These are phyloP conservation scores for Podospora australis DNA, from an alignment of 495 filamentous ascomycete species.

Conservation along the genomic window DNA sequence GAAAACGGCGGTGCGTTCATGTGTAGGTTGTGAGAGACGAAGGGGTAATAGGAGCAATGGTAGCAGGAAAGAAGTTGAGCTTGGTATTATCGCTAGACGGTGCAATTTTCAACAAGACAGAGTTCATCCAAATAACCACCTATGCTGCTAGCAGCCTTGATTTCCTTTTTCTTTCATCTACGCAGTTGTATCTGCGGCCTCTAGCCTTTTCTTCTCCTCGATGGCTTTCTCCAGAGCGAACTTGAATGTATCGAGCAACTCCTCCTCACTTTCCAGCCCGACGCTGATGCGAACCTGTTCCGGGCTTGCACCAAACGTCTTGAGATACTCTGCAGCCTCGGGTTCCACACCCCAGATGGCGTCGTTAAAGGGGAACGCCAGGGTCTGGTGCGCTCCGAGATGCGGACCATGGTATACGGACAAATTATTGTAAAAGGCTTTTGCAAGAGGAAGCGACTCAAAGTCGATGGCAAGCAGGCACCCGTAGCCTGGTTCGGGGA, in stretches of 20 bases:
- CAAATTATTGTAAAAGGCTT: constrained; percentile 38
- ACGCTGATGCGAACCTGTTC: constrained; percentile 35
- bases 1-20: too few relatives aligned
- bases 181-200: not conserved
- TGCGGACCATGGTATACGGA: constrained; percentile 40
- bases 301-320: constrained; percentile 22
- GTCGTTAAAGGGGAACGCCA: constrained; percentile 37
- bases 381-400: constrained; percentile 41
- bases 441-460: constrained; percentile 16
- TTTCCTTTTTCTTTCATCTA: not conserved
- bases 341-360: constrained; percentile 25
- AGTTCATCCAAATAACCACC: not conserved
- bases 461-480: constrained; percentile 41
- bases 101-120: too few relatives aligned
- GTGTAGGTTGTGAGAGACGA: too few relatives aligned
- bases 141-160: not conserved
- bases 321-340: constrained; percentile 17
- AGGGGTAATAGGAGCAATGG: too few relatives aligned
- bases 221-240: constrained; percentile 21
- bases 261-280: constrained; percentile 35
- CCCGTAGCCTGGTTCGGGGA: constrained; percentile 29
- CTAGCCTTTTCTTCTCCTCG: not conserved
- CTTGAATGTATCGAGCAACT: constrained; percentile 28
- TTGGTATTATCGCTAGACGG: too few relatives aligned
- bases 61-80: too few relatives aligned